These are phyloP conservation scores for Somion occarium DNA, from an alignment of 1,284 basidiomycete genomes.

Conservation along the genomic window DNA sequence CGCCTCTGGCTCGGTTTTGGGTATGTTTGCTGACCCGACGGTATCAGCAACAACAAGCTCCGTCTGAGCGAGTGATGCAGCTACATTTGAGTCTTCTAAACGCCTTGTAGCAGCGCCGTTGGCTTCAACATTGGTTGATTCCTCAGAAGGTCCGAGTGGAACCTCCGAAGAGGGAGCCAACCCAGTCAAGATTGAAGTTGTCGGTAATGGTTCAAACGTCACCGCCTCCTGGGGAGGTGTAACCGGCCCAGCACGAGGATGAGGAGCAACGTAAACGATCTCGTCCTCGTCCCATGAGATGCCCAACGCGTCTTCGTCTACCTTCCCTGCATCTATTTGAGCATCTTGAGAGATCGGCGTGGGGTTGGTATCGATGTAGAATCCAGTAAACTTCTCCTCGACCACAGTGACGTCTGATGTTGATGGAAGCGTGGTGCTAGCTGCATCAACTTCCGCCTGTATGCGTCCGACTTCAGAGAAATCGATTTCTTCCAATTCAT, in stretches of 20 bases:
- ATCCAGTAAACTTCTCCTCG: constrained; percentile 39
- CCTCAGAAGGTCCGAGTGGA: background rate
- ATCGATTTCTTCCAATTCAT: constrained; percentile 57
- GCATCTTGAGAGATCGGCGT: constrained; percentile 8
- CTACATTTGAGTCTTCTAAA: background rate
- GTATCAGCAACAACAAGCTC: background rate
- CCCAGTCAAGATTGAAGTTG: constrained; percentile 30
- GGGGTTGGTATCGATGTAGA: constrained; percentile 28
- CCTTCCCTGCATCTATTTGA: constrained; percentile 7
- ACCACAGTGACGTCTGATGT: constrained; percentile 12
- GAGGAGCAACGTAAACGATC: constrained; percentile 38
- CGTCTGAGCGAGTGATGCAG: background rate
- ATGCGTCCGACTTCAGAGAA: constrained; percentile 54
- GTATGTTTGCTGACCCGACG: background rate
- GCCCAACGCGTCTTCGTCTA: constrained; percentile 18
- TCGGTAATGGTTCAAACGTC: constrained; percentile 11
- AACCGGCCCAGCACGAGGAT: constrained; percentile 26
- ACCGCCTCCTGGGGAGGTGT: constrained; percentile 8
- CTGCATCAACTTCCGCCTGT: constrained; percentile 31
- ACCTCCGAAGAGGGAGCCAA: background rate
- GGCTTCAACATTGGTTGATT: background rate
- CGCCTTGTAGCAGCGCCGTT: background rate
- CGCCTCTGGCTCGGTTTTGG: background rate
- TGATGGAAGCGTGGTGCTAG: constrained; percentile 13
- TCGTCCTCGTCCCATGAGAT: constrained; percentile 29